Evolutionary conservation across 192 early-diverging fungal species (phyloP), one percentile per base, ranked within the genome.

Genomic region (Paraglomus occultum): DNA sequence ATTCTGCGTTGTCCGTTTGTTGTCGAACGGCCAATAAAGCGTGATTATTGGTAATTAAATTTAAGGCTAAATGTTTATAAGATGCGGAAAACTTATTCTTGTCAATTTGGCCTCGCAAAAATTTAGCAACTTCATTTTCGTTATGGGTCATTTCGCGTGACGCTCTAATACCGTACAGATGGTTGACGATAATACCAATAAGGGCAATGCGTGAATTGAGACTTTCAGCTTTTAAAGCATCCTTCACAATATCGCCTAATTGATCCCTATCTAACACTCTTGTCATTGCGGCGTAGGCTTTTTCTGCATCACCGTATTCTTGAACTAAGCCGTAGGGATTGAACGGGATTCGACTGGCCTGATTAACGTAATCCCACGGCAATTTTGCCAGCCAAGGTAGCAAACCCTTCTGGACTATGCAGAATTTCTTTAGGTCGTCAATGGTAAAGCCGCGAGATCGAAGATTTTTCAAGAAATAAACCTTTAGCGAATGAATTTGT

Each of bases 391-490:
- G 42, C 68, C 68, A 70, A 11, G 68, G 68, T 18, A 70, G 23
- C 5, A 8, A 38, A 1, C 6, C 31, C 23, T 46, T 20, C 42
- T 71, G 70, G 9, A 17, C 42, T 11, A 40, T 17, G 63, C 70
- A 71, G 39, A 71, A 71, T 31, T n/a, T 38, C 23, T 39, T 47
- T 9, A 71, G 17, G 17, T 71, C 70, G 38, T 48, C 11, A 18
- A 71, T 71, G 14, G 48, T 53, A 47, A 71, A 62, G 4, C 39
- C 49, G 22, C 61, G 42, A 17, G n/a, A 15, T 5, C 70, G 70
- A 20, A 71, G 40, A 6, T 61, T 48, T 44, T 52, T 44, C 50
- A 72, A 55, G 15, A 72, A 72, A 44, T 72, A 72, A 6, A 72
- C 23, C 11, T 65, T 62, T 14, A 65, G 18, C 14, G 71, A 72